Evolutionary conservation across 2,329 filamentous ascomycete genomes (phyloP).

Genomic region (Neoarthrinium moseri): DNA sequence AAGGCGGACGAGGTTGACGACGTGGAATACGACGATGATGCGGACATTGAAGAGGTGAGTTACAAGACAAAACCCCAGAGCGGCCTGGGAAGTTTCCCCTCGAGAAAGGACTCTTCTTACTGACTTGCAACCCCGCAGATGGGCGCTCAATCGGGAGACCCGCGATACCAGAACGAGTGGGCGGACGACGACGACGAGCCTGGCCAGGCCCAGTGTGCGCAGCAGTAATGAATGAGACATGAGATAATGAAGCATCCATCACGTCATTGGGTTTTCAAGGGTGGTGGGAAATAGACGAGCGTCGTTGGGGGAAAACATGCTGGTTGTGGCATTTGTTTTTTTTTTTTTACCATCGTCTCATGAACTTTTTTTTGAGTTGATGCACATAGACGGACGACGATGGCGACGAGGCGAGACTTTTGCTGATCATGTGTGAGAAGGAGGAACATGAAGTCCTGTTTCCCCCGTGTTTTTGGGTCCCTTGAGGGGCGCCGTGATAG

Average conservation of each 20-base stretch:
- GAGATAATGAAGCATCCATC: no score
- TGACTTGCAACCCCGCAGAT: conserved; percentile 48
- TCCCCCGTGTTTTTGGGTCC: no score
- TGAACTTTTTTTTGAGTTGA: no score
- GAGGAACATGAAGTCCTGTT: no score
- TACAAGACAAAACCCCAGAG: neutral
- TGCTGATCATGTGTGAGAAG: no score
- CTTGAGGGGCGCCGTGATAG: no score
- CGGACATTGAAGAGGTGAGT: conserved; percentile 74
- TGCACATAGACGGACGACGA: no score
- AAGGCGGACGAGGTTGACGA: conserved; percentile 78
- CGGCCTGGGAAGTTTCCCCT: no score
- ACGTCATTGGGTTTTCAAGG: conserved; percentile 15
- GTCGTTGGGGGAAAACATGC: neutral
- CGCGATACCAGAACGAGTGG: conserved; percentile 64
- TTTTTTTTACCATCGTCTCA: no score
- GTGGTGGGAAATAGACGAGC: conserved; percentile 14
- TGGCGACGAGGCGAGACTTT: no score
- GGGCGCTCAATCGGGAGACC: conserved; percentile 69
- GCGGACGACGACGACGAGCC: conserved; percentile 71
- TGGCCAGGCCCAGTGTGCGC: conserved; percentile 67
- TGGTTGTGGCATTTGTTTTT: conserved; percentile 5
- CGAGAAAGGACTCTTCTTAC: no score
- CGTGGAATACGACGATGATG: conserved; percentile 81
- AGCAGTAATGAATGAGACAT: conserved; percentile 56